A percentile compares a stretch with the other conserved stretches of the same genome.
Conservation (phyloP, 2,329 filamentous ascomycete species). For the Colletotrichum eremochloae region DNA sequence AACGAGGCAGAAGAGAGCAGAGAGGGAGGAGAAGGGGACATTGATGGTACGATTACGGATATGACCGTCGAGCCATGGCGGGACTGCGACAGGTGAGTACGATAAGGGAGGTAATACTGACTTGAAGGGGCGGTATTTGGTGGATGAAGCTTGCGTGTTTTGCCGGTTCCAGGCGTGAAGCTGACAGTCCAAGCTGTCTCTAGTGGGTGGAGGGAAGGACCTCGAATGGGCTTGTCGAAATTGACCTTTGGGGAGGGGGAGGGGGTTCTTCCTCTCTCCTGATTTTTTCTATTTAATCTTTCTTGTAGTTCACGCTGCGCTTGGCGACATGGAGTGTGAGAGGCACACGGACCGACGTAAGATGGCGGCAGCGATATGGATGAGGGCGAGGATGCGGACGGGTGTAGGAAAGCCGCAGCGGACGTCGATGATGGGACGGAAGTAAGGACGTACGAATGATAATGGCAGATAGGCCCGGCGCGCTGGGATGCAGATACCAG, state of each 20-base stretch:
- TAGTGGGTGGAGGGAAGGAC: not conserved
- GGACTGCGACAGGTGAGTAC: not conserved
- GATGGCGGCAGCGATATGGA: conserved; percentile 1
- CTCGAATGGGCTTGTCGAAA: conserved; percentile 1
- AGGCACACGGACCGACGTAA: conserved; percentile 11
- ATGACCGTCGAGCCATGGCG: conserved; percentile 17
- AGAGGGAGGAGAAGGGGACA: conserved; percentile 1
- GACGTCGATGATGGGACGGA: conserved; percentile 5
- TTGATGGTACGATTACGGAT: conserved; percentile 14
- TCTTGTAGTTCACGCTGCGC: conserved; percentile 14
- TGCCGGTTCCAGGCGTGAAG: conserved; percentile 11
- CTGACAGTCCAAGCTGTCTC: conserved; percentile 23
- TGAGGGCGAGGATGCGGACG: not conserved
- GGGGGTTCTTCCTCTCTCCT: not conserved
- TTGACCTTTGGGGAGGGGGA: not conserved
- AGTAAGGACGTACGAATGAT: not conserved
- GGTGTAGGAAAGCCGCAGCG: not conserved
- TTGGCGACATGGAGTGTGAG: conserved; percentile 21
- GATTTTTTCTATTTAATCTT: not conserved
- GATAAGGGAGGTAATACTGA: conserved; percentile 12
- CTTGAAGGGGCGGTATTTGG: conserved; percentile 2
- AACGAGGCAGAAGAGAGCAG: not conserved
- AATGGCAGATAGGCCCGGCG: not conserved
- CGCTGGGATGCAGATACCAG: conserved; percentile 9
- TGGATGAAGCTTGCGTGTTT: not conserved